Base-by-base conservation (phyloP, 2,329 filamentous ascomycete genomes). In the Botrytis pseudocinerea region DNA sequence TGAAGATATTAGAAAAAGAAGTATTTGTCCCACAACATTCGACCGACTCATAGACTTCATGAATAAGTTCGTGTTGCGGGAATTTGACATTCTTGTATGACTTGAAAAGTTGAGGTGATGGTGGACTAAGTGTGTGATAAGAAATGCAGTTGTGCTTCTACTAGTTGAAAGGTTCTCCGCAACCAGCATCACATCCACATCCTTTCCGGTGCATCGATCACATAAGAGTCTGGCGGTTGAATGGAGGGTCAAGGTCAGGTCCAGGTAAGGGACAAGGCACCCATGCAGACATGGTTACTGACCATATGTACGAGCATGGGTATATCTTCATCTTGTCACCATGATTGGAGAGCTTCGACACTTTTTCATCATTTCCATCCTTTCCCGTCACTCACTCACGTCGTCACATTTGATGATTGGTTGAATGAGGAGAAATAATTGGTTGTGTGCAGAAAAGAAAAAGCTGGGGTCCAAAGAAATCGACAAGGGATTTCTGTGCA, bases 31-130 rank as follows among this genome's bases (percentile, higher is more conserved):
- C 32, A 66, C 64, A 38, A 61, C 68, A 46, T 38, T 61, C n/a
- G 35, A 57, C 35, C 16, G 4, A 40, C 28, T 57, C 65, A 57
- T 32, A 40, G 54, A 57, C 48, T 68, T 68, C 65, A 57, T 32
- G 65, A 68, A 42, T n/a, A 14, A 28, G 25, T 57, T 42, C 25
- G 65, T 57, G 28, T 42, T 66, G 35, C 25, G 48, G 65, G n/a
- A 68, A 68, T n/a, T 42, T 28, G 32, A 64, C 69, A 70, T 54
- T 70, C 40, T 70, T 64, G 69, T 70, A 51, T 70, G 20, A 70
- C 59, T 38, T 35, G 22, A 28, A 46, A 28, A 63, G 22, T 22
- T 60, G 40, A 35, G 35, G 40, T 60, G 54, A 35, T 35, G 20
- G 69, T 63, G 69, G 28, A 38, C 48, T 70, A 51, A 42, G 69